A percentile compares a stretch with the other conserved stretches of the same genome.
These are phyloP conservation scores for Backusella luteola DNA, from an alignment of 192 early-diverging fungal genomes.

Conservation along the genomic window DNA sequence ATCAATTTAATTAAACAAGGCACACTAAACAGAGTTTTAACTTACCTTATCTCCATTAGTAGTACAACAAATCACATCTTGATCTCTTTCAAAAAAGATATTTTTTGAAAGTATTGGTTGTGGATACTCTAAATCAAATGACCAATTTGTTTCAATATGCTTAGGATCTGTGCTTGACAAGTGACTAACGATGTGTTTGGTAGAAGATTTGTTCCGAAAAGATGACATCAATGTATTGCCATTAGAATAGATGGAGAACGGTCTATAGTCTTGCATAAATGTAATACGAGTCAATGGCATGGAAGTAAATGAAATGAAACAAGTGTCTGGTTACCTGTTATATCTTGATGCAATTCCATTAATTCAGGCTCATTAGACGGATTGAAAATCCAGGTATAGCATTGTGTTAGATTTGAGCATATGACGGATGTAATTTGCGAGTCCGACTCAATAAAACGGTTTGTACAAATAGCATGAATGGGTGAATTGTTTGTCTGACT, in stretches of 20 bases:
- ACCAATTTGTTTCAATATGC: background rate
- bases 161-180: background rate
- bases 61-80: background rate
- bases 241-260: background rate
- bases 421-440: background rate
- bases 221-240: background rate
- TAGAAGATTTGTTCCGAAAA: slow-evolving; percentile 7
- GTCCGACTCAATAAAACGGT: background rate
- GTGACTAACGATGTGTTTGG: background rate
- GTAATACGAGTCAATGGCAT: too few species aligned
- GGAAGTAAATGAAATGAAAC: too few species aligned
- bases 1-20: background rate
- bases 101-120: background rate
- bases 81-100: background rate
- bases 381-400: background rate
- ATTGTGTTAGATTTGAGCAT: background rate
- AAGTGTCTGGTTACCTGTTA: background rate
- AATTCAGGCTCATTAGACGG: background rate
- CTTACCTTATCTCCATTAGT: background rate
- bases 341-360: background rate
- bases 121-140: background rate
- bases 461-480: background rate
- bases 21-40: background rate
- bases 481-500: background rate
- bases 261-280: background rate